These are phyloP conservation scores for Neurospora sp. DNA, from an alignment of 2,329 filamentous ascomycete species.

Conservation along the genomic window DNA sequence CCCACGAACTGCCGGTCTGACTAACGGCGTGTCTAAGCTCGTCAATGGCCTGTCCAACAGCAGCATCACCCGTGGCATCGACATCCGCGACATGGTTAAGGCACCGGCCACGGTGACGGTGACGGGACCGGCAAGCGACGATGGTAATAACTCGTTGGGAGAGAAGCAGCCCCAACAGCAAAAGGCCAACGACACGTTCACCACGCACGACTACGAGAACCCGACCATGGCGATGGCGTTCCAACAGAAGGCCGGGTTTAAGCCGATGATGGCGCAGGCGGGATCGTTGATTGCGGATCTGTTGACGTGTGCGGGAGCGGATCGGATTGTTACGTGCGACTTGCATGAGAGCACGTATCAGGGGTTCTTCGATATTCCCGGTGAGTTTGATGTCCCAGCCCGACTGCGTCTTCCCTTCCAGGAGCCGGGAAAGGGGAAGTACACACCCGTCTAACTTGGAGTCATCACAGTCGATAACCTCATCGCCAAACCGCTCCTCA, in stretches of 20 bases:
- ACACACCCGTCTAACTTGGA: not conserved
- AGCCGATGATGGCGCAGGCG: slow-evolving; percentile 96
- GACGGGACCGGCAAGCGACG: not conserved
- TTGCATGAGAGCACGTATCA: slow-evolving; percentile 90
- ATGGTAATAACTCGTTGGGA: not conserved
- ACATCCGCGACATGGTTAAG: slow-evolving; percentile 62
- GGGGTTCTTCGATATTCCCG: slow-evolving; percentile 30
- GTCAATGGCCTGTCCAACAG: not conserved
- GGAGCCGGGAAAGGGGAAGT: not conserved
- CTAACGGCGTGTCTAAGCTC: slow-evolving; percentile 37
- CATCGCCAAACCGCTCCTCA: slow-evolving; percentile 69
- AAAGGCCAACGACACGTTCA: slow-evolving; percentile 27
- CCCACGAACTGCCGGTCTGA: slow-evolving; percentile 53
- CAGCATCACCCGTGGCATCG: slow-evolving; percentile 27
- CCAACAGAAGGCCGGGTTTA: slow-evolving; percentile 83
- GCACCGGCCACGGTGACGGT: slow-evolving; percentile 36
- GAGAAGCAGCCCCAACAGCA: slow-evolving; percentile 3
- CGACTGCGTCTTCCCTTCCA: not conserved
- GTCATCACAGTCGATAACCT: slow-evolving; percentile 68
- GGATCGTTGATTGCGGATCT: slow-evolving; percentile 91
- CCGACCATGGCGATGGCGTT: slow-evolving; percentile 46
- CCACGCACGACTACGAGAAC: slow-evolving; percentile 58
- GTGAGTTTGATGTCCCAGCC: slow-evolving; percentile 1
- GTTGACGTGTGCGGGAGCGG: slow-evolving; percentile 87
- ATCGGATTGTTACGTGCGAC: slow-evolving; percentile 44